Evolutionary conservation across 1,284 basidiomycete genomes (phyloP).

Genomic region (Wolfiporia cocos): DNA sequence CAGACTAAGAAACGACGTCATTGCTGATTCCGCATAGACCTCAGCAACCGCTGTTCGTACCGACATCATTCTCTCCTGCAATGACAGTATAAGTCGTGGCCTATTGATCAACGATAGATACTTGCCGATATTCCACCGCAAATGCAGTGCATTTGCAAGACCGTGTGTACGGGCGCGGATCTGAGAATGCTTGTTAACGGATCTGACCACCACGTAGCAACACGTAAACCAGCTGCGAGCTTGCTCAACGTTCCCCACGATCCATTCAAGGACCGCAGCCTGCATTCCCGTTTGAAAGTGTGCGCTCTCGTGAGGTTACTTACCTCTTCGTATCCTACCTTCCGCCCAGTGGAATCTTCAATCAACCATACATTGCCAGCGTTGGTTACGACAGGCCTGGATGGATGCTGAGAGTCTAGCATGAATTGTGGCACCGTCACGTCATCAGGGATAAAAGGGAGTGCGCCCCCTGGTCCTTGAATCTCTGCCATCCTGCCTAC

Average conservation of each 20-base stretch:
- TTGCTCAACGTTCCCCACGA: no score
- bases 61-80: constrained; percentile 17
- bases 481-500: constrained; percentile 41
- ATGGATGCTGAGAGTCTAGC: constrained; percentile 44
- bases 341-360: constrained; percentile 50
- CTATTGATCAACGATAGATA: not conserved
- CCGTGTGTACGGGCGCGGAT: constrained; percentile 16
- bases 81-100: not conserved
- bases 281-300: no score
- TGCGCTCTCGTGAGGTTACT: no score
- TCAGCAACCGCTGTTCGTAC: constrained; percentile 8
- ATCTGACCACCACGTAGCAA: constrained; percentile 1
- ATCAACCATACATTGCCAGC: constrained; percentile 47
- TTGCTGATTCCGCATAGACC: not conserved
- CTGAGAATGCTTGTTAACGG: constrained; percentile 4
- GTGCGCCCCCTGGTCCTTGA: constrained; percentile 27
- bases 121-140: constrained; percentile 18
- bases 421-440: constrained; percentile 71
- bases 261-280: no score
- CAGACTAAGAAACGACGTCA: constrained; percentile 24
- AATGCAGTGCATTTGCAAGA: constrained; percentile 18
- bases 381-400: constrained; percentile 33
- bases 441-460: constrained; percentile 57
- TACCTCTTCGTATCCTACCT: constrained; percentile 47
- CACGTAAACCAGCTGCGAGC: no score